Evolutionary conservation across 2,329 filamentous ascomycete genomes (phyloP).

Genomic region (Aureobasidium musti): DNA sequence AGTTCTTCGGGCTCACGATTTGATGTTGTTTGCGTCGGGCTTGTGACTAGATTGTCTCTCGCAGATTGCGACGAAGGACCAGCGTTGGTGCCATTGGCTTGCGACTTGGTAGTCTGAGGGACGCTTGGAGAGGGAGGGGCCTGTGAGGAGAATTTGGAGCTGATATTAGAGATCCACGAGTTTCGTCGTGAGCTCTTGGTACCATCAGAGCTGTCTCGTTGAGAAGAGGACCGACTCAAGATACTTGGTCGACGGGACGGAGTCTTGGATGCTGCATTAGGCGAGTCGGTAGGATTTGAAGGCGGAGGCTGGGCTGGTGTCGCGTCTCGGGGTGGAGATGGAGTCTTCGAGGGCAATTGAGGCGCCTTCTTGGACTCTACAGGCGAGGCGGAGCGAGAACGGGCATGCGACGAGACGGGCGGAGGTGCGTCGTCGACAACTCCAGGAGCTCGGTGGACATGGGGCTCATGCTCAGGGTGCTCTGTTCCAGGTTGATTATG

Average conservation of each 20-base stretch:
- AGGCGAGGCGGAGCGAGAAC: conserved; percentile 34
- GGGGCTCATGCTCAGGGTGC: conserved; percentile 38
- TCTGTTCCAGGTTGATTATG: conserved; percentile 37
- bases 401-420: conserved; percentile 42
- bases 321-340: conserved; percentile 4
- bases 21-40: conserved; percentile 57
- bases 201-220: conserved; percentile 39
- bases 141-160: conserved; percentile 75
- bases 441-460: conserved; percentile 43
- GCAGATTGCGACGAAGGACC: conserved; percentile 40
- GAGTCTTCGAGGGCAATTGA: background rate
- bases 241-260: conserved; percentile 44
- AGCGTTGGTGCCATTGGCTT: conserved; percentile 35
- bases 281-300: conserved; percentile 33
- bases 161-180: conserved; percentile 93
- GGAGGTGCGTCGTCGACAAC: conserved; percentile 41
- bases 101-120: conserved; percentile 35
- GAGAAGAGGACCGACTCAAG: conserved; percentile 46
- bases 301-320: background rate
- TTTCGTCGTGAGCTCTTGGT: conserved; percentile 56
- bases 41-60: conserved; percentile 44
- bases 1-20: conserved; percentile 46
- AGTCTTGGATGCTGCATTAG: conserved; percentile 34
- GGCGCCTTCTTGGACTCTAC: conserved; percentile 24
- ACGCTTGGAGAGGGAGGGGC: conserved; percentile 34